These are phyloP conservation scores for Ajuga chamaepitys DNA, from an alignment of 257 asterid genomes.

Conservation along the genomic window DNA sequence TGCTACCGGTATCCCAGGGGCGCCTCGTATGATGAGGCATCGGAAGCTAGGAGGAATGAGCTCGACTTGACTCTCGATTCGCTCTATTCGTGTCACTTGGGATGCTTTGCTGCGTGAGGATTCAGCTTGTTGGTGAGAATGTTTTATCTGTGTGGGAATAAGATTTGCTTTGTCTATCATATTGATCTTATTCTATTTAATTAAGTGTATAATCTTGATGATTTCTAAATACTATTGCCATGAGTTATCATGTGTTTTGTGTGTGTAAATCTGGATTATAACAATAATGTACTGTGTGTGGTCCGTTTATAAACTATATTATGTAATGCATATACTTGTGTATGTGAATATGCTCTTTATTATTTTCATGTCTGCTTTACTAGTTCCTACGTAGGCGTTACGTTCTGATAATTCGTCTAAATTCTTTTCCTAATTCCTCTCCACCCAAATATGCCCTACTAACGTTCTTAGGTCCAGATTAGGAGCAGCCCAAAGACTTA, in stretches of 20 bases:
- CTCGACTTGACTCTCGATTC: conserved; percentile 84
- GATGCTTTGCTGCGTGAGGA: conserved; percentile 53
- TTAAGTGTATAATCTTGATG: conserved; percentile 2
- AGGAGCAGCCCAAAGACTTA: too few species aligned
- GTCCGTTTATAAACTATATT: not conserved
- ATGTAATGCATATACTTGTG: not conserved
- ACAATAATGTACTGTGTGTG: conserved; percentile 10
- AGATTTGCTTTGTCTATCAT: conserved; percentile 10
- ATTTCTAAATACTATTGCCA: conserved; percentile 11
- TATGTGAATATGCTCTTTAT: not conserved
- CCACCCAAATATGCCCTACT: too few species aligned
- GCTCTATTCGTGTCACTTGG: conserved; percentile 63
- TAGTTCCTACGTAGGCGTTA: too few species aligned
- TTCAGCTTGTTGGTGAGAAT: not conserved
- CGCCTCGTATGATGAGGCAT: conserved; percentile 38
- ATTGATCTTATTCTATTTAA: not conserved
- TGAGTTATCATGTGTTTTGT: not conserved
- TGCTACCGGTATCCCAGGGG: conserved; percentile 25
- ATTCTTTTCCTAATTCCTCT: too few species aligned
- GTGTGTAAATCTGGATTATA: conserved; percentile 1
- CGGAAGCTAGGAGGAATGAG: conserved; percentile 57
- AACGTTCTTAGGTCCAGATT: too few species aligned
- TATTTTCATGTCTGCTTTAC: too few species aligned
- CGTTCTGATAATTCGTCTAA: too few species aligned
- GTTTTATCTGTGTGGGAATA: conserved; percentile 19